Evolutionary conservation across 1,284 basidiomycete genomes (phyloP), one percentile per base, ranked within the genome.

Genomic region (Wolfiporia cocos): DNA sequence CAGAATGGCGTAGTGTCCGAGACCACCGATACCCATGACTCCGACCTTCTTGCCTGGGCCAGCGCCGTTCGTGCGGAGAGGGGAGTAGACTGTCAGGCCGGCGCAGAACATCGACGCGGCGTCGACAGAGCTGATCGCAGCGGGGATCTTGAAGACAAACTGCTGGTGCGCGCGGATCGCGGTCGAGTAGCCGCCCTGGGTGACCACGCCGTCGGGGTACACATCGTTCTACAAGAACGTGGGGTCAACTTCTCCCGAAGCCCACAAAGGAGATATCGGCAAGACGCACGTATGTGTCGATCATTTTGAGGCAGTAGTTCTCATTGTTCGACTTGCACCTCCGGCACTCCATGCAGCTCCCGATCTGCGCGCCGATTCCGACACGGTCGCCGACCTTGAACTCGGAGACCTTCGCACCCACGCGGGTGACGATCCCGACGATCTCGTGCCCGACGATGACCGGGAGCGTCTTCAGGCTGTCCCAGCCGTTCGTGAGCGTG

Each of bases 81-180:
- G 81, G 1, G 77, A 78, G 65, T 68, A 84, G 30, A 78, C 71
- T 10, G 81, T 85, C 21, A 84, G 58, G 42, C 82, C 82, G 9
- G 68, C 81, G 55, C 81, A 85, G 30, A 79, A 59, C 71, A 76
- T 71, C 9, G 70, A 65, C 3, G 63, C 64, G 15, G 62, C 78
- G 46, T 75, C 59, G 44, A 71, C 70, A 3, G 71, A 68, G 30
- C 67, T 59, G 42, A 86, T 57, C 4, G 51, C 65, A 3, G 82
- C 74, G 2, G 83, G 82, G 39, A 87, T 74, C 17, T 71, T 68
- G 63, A 85, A 83, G 31, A 81, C 80, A 55, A 81, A 86, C 48
- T 69, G 72, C 54, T 82, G 69, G 52, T 83, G 73, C 0, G 74
- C 78, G 34, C 81, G 74, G 49, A 83, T 74, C 48, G 69, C 73